These are phyloP conservation scores for Fusarium brevicatenulatum DNA, from an alignment of 2,329 filamentous ascomycete genomes.

Conservation along the genomic window DNA sequence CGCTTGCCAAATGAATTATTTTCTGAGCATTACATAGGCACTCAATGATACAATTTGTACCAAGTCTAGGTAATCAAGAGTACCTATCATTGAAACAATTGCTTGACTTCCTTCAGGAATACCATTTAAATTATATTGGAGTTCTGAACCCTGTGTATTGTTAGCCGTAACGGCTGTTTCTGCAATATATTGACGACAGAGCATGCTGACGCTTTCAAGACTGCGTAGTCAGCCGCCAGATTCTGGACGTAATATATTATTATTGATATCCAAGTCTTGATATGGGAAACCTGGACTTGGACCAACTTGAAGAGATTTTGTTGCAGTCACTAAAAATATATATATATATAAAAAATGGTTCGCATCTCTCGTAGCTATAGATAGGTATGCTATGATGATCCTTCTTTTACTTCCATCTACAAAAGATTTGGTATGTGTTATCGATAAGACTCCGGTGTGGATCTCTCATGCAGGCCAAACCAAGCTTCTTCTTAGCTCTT, in stretches of 20 bases:
- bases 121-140: background rate
- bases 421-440: background rate
- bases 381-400: too few relatives aligned
- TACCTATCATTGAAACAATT: background rate
- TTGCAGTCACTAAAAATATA: background rate
- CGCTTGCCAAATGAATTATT: background rate
- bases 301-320: background rate
- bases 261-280: background rate
- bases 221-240: background rate
- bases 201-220: background rate
- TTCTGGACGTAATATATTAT: background rate
- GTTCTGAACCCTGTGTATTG: background rate
- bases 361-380: background rate
- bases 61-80: background rate
- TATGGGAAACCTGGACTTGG: background rate
- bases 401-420: background rate
- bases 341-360: background rate
- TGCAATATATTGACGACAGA: background rate
- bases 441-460: constrained; percentile 26
- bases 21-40: background rate
- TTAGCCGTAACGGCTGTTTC: background rate
- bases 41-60: too few relatives aligned
- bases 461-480: constrained; percentile 10
- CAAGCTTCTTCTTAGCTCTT: constrained; percentile 22
- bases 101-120: background rate